Base-by-base conservation (phyloP, 768 basidiomycete genomes). In the Pleurotus ostreatus region DNA sequence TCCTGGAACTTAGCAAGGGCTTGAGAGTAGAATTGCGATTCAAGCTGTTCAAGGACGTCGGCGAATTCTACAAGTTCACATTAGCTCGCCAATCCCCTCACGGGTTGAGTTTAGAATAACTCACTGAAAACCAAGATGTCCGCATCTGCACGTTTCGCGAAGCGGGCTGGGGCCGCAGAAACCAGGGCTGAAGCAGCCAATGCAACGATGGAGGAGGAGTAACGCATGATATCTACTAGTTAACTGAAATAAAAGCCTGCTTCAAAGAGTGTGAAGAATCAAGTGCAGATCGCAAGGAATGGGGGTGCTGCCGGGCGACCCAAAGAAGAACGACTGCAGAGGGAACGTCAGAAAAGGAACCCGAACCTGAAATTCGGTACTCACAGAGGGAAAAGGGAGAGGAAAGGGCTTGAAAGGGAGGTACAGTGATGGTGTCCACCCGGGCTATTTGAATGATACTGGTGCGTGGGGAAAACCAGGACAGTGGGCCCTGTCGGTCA, bases 301-400 rank as follows among this genome's bases (percentile, higher is more conserved):
- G 71, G 80, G 75, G 81, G 80, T 78, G 85, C 87, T 72, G 77
- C 86, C 84, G 74, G 85, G 86, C 86, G 82, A 78, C 84, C 85
- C 80, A 77, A 73, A 75, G 20, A 81, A 70, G 74, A 46, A 39
- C 45, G 43, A 55, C 45, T 55, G 34, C 3, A 44, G 39, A 46
- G 7, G 55, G 37, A 48, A 38, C 37, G 46, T 55, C 23, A 38
- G 44, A 48, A 55, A 34, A 9, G 7, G 30, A 34, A 34, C 8
- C 30, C 9, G 30, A 34, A 34, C 30, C 30, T 34, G 30, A 34
- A 11, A 34, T 34, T 34, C 8, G 8, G 30, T 34, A 55, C 54
- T 55, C 23, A 55, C 54, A 34, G 46, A 44, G 54, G 54, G 34
- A 18, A 38, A 46, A 39, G 25, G 43, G 38, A 46, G 44, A 46